A percentile compares a stretch with the other conserved stretches of the same genome.
These are phyloP conservation scores for Saccharomycopsis synnaedendra DNA, from an alignment of 805 yeast genomes.

Conservation along the genomic window DNA sequence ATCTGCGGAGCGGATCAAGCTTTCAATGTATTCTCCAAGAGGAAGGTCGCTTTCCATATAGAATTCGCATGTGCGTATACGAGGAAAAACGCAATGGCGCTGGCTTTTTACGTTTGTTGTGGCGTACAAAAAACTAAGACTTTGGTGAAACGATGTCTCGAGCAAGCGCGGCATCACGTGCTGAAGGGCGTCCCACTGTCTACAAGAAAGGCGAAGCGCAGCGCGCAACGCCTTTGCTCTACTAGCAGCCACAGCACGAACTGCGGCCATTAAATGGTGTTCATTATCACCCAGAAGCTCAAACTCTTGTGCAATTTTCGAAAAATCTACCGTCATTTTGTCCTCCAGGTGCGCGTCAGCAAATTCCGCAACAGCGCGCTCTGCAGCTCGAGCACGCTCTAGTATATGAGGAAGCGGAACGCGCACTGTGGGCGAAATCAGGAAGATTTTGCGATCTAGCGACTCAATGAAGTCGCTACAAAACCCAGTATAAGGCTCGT, in stretches of 20 bases:
- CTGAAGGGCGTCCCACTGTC: slow-evolving; percentile 63
- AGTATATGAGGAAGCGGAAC: slow-evolving; percentile 62
- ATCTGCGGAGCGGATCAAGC: slow-evolving; percentile 54
- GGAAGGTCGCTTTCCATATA: slow-evolving; percentile 88
- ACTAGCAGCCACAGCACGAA: too few relatives aligned
- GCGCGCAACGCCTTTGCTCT: too few relatives aligned
- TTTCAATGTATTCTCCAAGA: slow-evolving; percentile 81
- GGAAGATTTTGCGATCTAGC: slow-evolving; percentile 44
- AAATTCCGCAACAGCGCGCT: not conserved
- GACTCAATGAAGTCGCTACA: slow-evolving; percentile 28
- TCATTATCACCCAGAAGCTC: not conserved
- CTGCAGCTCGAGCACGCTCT: slow-evolving; percentile 37
- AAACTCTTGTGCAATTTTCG: not conserved
- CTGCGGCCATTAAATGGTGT: not conserved
- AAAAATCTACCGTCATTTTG: not conserved
- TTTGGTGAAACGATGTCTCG: slow-evolving; percentile 69
- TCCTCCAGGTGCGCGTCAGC: not conserved
- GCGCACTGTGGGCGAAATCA: slow-evolving; percentile 77
- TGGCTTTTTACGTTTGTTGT: slow-evolving; percentile 75
- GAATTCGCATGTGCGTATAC: slow-evolving; percentile 68
- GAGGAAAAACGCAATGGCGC: slow-evolving; percentile 91
- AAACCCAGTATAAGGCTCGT: slow-evolving; percentile 19
- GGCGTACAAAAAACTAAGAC: slow-evolving; percentile 66
- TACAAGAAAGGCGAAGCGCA: slow-evolving; percentile 18
- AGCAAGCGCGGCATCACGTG: slow-evolving; percentile 42